Conservation (phyloP, 1,284 basidiomycete species). For the Ustilago lituana region DNA sequence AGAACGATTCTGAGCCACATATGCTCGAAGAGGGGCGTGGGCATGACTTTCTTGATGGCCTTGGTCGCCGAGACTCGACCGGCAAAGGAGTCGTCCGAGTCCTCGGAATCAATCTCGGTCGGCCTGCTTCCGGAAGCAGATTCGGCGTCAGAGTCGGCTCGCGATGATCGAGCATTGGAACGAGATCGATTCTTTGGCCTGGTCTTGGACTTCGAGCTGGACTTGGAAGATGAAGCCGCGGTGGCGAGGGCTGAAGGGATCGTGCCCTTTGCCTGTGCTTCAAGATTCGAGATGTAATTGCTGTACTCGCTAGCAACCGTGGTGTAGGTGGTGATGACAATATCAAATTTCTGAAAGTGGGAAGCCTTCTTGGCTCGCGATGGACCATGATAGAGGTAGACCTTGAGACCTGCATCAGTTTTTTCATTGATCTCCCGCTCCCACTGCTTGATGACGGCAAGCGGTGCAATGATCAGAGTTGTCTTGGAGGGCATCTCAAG, state of each 20-base stretch:
- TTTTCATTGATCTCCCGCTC: constrained; percentile 84
- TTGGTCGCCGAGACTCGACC: constrained; percentile 55
- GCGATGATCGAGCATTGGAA: constrained; percentile 2
- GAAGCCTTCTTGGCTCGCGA: constrained; percentile 48
- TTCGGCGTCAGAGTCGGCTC: constrained; percentile 37
- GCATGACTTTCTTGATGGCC: constrained; percentile 67
- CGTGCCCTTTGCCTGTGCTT: constrained; percentile 20
- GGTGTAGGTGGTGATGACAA: constrained; percentile 64
- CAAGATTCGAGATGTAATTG: constrained; percentile 26
- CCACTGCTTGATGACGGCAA: constrained; percentile 89
- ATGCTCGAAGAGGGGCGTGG: constrained; percentile 76
- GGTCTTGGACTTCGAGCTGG: constrained; percentile 15
- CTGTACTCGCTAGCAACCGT: constrained; percentile 57
- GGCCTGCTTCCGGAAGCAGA: constrained; percentile 7
- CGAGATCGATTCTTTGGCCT: constrained; percentile 6
- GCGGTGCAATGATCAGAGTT: constrained; percentile 66
- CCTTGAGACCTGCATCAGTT: constrained; percentile 69
- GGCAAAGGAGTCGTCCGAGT: constrained; percentile 60
- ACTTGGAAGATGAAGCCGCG: constrained; percentile 6
- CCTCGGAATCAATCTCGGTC: constrained; percentile 66
- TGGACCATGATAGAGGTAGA: constrained; percentile 62
- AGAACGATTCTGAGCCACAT: constrained; percentile 88
- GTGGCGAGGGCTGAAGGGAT: constrained; percentile 5
- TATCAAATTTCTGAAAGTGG: constrained; percentile 48
- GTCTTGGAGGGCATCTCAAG: constrained; percentile 40